Evolutionary conservation across 306 rosid species (phyloP).

Genomic region (Sindora glabra): DNA sequence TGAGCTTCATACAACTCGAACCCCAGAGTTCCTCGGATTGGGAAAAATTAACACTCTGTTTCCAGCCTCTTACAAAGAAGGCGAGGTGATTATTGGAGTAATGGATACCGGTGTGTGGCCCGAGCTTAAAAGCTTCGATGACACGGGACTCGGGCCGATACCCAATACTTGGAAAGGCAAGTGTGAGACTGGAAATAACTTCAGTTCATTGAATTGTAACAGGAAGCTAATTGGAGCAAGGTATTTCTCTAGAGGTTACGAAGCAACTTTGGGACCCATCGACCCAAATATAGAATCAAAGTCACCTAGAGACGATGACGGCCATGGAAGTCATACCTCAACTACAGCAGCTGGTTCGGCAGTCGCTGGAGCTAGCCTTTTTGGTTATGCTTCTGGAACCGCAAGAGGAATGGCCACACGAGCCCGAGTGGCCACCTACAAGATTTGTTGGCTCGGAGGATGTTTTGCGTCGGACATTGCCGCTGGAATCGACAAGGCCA

Average conservation of each 20-base stretch:
- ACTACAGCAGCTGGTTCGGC: constrained; percentile 78
- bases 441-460: constrained; percentile 74
- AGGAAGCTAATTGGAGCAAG: constrained; percentile 79
- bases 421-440: constrained; percentile 75
- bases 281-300: constrained; percentile 47
- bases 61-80: constrained; percentile 13
- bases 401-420: constrained; percentile 84
- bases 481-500: constrained; percentile 80
- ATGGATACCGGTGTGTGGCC: constrained; percentile 95
- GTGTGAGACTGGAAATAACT: constrained; percentile 60
- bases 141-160: constrained; percentile 48
- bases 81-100: constrained; percentile 64
- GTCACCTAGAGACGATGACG: constrained; percentile 83
- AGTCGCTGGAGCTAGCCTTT: constrained; percentile 64
- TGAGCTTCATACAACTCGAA: constrained; percentile 86
- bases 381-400: constrained; percentile 68
- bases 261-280: constrained; percentile 43
- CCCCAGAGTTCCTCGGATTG: constrained; percentile 80
- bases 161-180: constrained; percentile 75
- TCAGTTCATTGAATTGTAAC: constrained; percentile 64
- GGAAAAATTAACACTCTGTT: constrained; percentile 13
- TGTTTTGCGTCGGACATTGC: constrained; percentile 59
- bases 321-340: constrained; percentile 93
- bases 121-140: constrained; percentile 60
- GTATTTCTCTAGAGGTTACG: constrained; percentile 62